Conservation (phyloP, 2,329 filamentous ascomycete species). For the Bipolaris oryzae region DNA sequence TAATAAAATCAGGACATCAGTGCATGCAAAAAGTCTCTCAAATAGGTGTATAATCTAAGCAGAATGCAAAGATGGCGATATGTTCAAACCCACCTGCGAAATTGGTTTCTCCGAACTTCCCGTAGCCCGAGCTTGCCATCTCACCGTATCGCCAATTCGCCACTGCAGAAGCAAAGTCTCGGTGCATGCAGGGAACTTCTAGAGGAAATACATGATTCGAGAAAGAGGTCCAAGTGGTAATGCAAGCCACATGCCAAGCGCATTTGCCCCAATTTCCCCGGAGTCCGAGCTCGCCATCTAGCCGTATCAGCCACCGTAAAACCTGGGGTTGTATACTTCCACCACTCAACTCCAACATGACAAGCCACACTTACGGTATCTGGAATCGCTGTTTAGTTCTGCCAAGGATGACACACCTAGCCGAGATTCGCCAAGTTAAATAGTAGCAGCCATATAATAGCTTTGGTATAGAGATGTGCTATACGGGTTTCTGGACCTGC, state of each 20-base stretch:
- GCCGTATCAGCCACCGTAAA: conserved; percentile 18
- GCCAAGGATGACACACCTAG: conserved; percentile 12
- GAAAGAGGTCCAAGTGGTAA: too few species aligned
- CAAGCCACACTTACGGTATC: conserved; percentile 17
- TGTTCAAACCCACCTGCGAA: conserved; percentile 6
- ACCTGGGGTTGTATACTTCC: conserved; percentile 28
- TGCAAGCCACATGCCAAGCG: conserved; percentile 1
- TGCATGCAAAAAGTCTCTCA: neutral
- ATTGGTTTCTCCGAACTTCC: conserved; percentile 10
- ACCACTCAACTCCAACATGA: conserved; percentile 23
- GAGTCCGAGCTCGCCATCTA: conserved; percentile 20
- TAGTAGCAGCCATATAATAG: conserved; percentile 2
- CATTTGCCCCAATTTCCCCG: conserved; percentile 13
- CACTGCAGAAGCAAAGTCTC: conserved; percentile 14
- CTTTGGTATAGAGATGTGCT: conserved; percentile 5
- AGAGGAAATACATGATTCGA: too few species aligned
- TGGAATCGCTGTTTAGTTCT: conserved; percentile 15
- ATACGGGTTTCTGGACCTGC: conserved; percentile 5
- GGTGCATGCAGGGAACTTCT: too few species aligned
- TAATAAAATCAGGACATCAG: neutral
- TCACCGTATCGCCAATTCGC: conserved; percentile 7
- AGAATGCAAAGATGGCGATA: conserved; percentile 1
- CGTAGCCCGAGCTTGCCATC: conserved; percentile 19
- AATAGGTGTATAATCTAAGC: neutral
- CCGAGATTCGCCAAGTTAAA: conserved; percentile 13